These are phyloP conservation scores for Prunus kanzakura DNA, from an alignment of 306 rosid genomes.

Conservation along the genomic window DNA sequence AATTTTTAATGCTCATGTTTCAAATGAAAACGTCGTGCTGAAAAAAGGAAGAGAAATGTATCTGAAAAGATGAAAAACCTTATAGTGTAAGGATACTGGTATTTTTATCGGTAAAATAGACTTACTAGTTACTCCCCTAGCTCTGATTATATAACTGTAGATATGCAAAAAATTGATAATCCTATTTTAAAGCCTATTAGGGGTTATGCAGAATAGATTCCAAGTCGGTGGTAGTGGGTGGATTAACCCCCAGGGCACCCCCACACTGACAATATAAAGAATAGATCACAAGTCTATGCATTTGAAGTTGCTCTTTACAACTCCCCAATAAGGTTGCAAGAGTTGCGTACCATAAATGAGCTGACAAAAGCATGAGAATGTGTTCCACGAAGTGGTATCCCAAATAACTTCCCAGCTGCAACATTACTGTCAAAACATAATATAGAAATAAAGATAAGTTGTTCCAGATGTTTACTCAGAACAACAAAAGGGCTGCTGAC, in stretches of 20 bases:
- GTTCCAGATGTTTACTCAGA: slow-evolving; percentile 7
- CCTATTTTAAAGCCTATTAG: not conserved
- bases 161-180: not conserved
- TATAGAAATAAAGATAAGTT: slow-evolving; percentile 15
- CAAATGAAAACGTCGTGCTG: not conserved
- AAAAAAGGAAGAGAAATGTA: not conserved
- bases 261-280: not conserved
- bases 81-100: not conserved
- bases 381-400: slow-evolving; percentile 97
- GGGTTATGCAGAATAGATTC: not conserved
- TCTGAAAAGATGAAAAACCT: not conserved
- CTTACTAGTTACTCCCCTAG: not conserved
- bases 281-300: slow-evolving; percentile 14
- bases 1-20: not conserved
- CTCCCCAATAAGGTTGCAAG: slow-evolving; percentile 26
- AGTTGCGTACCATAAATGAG: slow-evolving; percentile 84
- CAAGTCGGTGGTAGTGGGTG: not conserved
- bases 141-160: not conserved
- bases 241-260: not conserved
- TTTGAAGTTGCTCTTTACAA: slow-evolving; percentile 6
- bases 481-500: slow-evolving; percentile 1
- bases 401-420: slow-evolving; percentile 94
- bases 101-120: not conserved
- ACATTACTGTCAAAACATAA: slow-evolving; percentile 69
- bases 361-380: slow-evolving; percentile 99